Base-by-base conservation (phyloP, 192 early-diverging fungal species). In the Podila horticola region DNA sequence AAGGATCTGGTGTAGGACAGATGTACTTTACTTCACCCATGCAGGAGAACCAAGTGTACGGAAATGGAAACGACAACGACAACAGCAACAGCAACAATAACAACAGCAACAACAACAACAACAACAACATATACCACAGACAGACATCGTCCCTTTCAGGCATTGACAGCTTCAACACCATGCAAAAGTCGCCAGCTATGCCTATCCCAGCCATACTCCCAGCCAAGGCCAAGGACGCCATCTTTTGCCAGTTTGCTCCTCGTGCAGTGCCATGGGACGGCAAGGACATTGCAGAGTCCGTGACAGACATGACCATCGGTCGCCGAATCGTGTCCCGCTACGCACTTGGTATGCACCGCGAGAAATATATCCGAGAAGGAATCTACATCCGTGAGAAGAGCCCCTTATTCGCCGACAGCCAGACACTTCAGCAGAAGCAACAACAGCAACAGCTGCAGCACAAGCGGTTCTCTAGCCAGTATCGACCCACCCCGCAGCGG, bases 291-390 rank as follows among this genome's bases (percentile, higher is more conserved):
- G 60, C 68, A 52, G 77, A 81, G 0, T 69, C 71, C 8, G 20
- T 69, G 0, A 22, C 11, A 8, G 77, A 73, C 26, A 12, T n/a
- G 17, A 62, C 58, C 6, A 55, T 81, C 3, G 71, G 71, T 2
- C 70, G 77, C 15, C 52, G 77, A 33, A 73, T 81, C 48, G 20
- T 81, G 50, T 51, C 59, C 0, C 49, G 71, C 15, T 81, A 81
- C 50, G 51, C 71, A 3, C 45, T 81, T 17, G 77, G 77, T 1
- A 60, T 60, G 49, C 6, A 22, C 4, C 70, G 77, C 7, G 77
- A 81, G 30, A 72, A 64, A 33, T 65, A 69, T 57, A 71, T 81
- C 24, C 60, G 70, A 5, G 77, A 81, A 30, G 77, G 77, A 17
- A 60, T 73, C 19, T 73, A 73, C 52, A 55, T 62, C 55, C 67